Base-by-base conservation (phyloP, 169 alveolate species). In the Babesia bovis region DNA sequence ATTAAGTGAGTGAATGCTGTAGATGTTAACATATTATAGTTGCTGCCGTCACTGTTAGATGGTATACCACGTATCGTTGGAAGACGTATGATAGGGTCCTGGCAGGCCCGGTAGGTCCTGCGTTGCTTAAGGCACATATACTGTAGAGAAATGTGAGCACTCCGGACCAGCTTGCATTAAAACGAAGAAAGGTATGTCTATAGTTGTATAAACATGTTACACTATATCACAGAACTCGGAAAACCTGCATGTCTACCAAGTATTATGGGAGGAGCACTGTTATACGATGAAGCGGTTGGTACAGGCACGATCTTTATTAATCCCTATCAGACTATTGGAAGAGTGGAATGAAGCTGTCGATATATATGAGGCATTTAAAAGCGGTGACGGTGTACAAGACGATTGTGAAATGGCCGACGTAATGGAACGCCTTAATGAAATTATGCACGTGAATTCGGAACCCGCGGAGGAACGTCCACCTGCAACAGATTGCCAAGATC, bases 251-350 rank as follows among this genome's bases (percentile, higher is more conserved):
- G 69, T 78, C 21, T 78, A 78, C 44, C 65, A 70, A 41, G 32
- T 66, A 15, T 59, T 78, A 23, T 78, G 87, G 87, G 65, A 69
- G 49, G 87, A 78, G 35, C 87, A 78, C 41, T 78, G 87, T 40
- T 25, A 55, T 13, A 45, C 82, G 12, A 59, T 71, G 82, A 71
- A 36, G 28, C 15, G 21, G 82, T 71, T 33, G 42, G 73, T 3
- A 19, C 1, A 7, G 12, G 41, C 13, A n/a, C 1, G 23, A 5
- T 2, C 19, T 17, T 19, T 1, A 9, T 0, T 17, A 15, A 3
- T 38, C 19, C 25, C 25, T 5, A 19, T n/a, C 23, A 75, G 85
- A 51, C 45, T 67, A 15, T 36, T 77, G 55, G 74, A 57, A 3
- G 82, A 77, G n/a, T 66, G 82, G 82, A 68, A 68, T 38, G 82